Percentiles rank a stretch among this genome's conserved stretches.
Conservation (phyloP, 148 eudicot genomes). For the Arctostaphylos glauca region DNA sequence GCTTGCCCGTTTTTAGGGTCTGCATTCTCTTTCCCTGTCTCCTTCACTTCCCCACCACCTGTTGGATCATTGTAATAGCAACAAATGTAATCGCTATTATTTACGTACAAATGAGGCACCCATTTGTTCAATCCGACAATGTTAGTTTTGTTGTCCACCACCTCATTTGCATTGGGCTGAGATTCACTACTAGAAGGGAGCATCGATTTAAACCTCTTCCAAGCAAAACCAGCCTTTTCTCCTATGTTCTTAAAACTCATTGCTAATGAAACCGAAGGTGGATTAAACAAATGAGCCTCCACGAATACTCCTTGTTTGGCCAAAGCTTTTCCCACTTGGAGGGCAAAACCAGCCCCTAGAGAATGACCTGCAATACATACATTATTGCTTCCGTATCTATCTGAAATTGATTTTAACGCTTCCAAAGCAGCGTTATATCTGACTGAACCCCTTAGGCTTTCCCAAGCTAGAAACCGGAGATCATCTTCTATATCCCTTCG, state of each 20-base stretch:
- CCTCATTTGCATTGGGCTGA: constrained; percentile 24
- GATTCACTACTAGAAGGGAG: constrained; percentile 53
- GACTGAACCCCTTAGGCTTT: constrained; percentile 81
- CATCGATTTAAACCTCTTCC: constrained; percentile 71
- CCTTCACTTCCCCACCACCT: constrained; percentile 21
- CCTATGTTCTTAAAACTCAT: constrained; percentile 64
- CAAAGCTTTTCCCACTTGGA: constrained; percentile 74
- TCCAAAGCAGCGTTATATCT: constrained; percentile 57
- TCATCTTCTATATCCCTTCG: constrained; percentile 82
- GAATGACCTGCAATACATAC: constrained; percentile 82
- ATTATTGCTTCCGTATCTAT: constrained; percentile 61
- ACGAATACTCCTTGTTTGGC: constrained; percentile 76
- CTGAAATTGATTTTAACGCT: constrained; percentile 51
- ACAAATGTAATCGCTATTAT: constrained; percentile 83
- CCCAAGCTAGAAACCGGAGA: constrained; percentile 91
- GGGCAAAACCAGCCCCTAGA: constrained; percentile 85
- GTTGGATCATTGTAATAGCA: constrained; percentile 69
- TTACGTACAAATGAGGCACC: constrained; percentile 81
- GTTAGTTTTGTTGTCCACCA: constrained; percentile 11
- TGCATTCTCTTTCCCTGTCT: constrained; percentile 48
- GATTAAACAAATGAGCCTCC: constrained; percentile 87
- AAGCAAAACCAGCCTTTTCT: constrained; percentile 65
- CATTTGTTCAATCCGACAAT: constrained; percentile 39
- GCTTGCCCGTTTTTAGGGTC: constrained; percentile 27
- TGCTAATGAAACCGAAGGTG: constrained; percentile 86